phyloP scores from a whole-genome alignment of 345 rosid genomes.

The Geranium rotundifolium region DNA sequence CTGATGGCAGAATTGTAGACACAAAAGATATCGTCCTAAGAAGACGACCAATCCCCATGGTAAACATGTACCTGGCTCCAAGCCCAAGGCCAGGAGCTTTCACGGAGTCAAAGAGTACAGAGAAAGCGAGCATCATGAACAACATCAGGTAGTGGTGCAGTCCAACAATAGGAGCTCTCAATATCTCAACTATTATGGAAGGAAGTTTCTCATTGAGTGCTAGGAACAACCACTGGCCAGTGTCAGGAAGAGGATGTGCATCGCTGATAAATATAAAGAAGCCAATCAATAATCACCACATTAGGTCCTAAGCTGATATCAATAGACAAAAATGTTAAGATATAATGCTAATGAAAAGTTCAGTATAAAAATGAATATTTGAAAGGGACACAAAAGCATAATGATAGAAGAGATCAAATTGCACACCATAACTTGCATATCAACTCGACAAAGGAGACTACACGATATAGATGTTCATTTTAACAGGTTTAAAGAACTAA shows the following conservation, averaged over 20 bases:
- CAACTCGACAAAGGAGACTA: background rate
- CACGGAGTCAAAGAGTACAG: conserved; percentile 67
- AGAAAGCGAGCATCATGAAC: conserved; percentile 82
- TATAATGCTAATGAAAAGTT: background rate
- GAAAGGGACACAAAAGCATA: background rate
- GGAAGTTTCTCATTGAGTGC: conserved; percentile 83
- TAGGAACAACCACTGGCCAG: conserved; percentile 90
- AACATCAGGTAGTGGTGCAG: conserved; percentile 83
- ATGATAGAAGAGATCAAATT: background rate
- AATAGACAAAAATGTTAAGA: background rate
- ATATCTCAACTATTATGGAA: conserved; percentile 42
- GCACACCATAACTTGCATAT: background rate
- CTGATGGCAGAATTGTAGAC: conserved; percentile 86
- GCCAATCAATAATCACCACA: conserved; percentile 9
- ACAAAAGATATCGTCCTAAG: conserved; percentile 77
- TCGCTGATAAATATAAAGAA: conserved; percentile 37
- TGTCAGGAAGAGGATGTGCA: conserved; percentile 73
- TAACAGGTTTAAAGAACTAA: background rate
- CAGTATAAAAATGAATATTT: too few relatives aligned
- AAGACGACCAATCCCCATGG: conserved; percentile 87
- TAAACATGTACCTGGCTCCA: conserved; percentile 83
- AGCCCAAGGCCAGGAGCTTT: conserved; percentile 90
- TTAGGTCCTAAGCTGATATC: background rate
- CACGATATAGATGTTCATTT: background rate
- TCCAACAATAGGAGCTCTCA: conserved; percentile 77